Evolutionary conservation across 495 filamentous ascomycete species (phyloP).

Genomic region (Poronia punctata): DNA sequence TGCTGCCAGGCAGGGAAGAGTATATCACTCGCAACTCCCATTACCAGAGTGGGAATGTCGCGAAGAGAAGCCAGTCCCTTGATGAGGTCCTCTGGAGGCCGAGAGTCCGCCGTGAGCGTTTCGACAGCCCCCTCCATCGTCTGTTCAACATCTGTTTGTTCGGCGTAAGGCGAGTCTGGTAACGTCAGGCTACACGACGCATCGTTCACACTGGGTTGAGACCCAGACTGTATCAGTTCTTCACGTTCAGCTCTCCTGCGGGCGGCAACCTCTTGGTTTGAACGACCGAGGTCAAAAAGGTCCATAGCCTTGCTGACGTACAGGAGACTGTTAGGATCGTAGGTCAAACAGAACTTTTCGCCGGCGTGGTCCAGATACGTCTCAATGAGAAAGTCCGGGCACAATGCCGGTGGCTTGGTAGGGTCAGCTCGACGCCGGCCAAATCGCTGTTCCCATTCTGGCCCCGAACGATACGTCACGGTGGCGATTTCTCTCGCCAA

Average conservation of each 20-base stretch:
- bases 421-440: conserved; percentile 82
- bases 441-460: conserved; percentile 96
- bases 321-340: conserved; percentile 91
- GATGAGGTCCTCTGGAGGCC: conserved; percentile 71
- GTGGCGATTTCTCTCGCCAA: conserved; percentile 96
- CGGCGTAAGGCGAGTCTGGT: conserved; percentile 78
- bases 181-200: conserved; percentile 73
- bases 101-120: conserved; percentile 17
- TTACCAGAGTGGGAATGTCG: conserved; percentile 72
- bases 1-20: conserved; percentile 99
- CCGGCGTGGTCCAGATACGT: conserved; percentile 98
- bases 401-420: conserved; percentile 79
- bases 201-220: conserved; percentile 20
- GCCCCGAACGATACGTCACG: conserved; percentile 92
- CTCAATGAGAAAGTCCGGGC: conserved; percentile 95
- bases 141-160: conserved; percentile 49
- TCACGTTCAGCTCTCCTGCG: conserved; percentile 33
- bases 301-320: conserved; percentile 99
- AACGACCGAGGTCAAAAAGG: conserved; percentile 81
- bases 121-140: conserved; percentile 15
- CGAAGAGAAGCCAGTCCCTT: conserved; percentile 62
- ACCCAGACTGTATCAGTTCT: conserved; percentile 21
- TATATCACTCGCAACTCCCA: conserved; percentile 94
- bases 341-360: conserved; percentile 98
- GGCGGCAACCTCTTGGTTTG: conserved; percentile 46